phyloP scores from a whole-genome alignment of 805 yeast genomes.

The Candida vaughaniae region DNA sequence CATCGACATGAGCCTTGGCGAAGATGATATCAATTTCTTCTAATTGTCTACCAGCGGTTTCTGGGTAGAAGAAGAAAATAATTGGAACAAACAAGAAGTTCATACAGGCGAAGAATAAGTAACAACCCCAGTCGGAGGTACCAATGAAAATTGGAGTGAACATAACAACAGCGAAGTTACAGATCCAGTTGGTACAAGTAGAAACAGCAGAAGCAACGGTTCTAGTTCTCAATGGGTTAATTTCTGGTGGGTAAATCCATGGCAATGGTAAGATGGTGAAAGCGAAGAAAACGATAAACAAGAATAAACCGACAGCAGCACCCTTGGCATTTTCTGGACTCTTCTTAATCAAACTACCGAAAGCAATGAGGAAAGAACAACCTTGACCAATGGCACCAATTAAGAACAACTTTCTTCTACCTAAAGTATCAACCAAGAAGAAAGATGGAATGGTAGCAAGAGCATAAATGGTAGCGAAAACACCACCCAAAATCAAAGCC shows the following conservation, averaged over 20 bases:
- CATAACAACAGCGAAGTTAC: conserved; percentile 47
- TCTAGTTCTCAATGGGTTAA: conserved; percentile 48
- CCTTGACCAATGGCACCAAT: conserved; percentile 45
- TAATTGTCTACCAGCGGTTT: conserved; percentile 45
- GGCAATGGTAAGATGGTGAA: conserved; percentile 45
- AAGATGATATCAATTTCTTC: conserved; percentile 56
- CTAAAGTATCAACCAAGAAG: conserved; percentile 41
- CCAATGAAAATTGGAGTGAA: conserved; percentile 43
- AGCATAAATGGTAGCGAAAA: conserved; percentile 61
- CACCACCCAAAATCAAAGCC: conserved; percentile 64
- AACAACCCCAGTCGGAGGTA: conserved; percentile 39
- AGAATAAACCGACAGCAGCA: conserved; percentile 46
- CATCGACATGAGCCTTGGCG: conserved; percentile 60
- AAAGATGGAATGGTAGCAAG: conserved; percentile 47
- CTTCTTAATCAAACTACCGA: conserved; percentile 36
- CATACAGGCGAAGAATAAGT: conserved; percentile 41
- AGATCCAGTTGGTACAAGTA: conserved; percentile 46
- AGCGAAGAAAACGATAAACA: conserved; percentile 44
- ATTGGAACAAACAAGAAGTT: conserved; percentile 38
- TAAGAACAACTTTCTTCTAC: conserved; percentile 46
- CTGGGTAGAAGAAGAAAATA: conserved; percentile 46
- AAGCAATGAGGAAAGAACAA: conserved; percentile 37
- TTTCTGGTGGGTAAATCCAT: conserved; percentile 49
- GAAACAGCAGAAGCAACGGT: conserved; percentile 43
- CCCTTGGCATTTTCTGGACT: conserved; percentile 39